Base-by-base conservation (phyloP, 305 asterid species). In the Plantago rigida region DNA sequence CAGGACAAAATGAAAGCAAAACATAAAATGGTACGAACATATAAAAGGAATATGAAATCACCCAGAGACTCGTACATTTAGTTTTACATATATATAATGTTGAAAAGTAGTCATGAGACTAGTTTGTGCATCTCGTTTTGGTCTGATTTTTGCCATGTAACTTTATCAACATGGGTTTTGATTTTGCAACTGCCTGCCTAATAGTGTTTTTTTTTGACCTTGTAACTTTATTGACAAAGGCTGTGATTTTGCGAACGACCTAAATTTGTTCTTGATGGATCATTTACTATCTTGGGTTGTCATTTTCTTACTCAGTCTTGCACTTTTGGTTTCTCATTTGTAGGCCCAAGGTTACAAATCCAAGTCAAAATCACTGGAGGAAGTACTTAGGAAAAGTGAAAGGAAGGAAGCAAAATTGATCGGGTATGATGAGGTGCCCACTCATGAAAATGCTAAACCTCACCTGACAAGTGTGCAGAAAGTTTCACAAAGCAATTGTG, bases 271-370 rank as follows among this genome's bases (percentile, higher is more conserved):
- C 52, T 64, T 11, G 13, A n/a, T 56, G 29, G 28, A 36, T 59
- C 8, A 19, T 17, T 29, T n/a, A 4, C 14, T 3, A 5, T 4
- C 22, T 47, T 28, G 14, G 51, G 59, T 53, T 13, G 14, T 64
- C 41, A 41, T 48, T 13, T 51, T 60, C 55, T 54, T 31, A 51
- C 60, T 15, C 4, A 9, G 31, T 57, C 47, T 42, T 51, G 17
- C 47, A 62, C 44, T 6, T 17, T 36, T 8, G 44, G 51, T 51
- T 65, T 73, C 57, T 71, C 60, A 48, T 61, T 68, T 75, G 73
- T 73, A 92, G 99, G 89, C 66, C 73, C 78, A 74, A 69, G 97
- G 97, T 70, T 78, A 81, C 78, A 79, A 68, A 66, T 65, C 77
- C 45, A 85, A 82, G 79, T 60, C 81, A 51, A 77, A 68, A 68